Percentiles rank a stretch among this genome's conserved stretches.
phyloP scores from a whole-genome alignment of 495 filamentous ascomycete species.

The Parmelia sp. region DNA sequence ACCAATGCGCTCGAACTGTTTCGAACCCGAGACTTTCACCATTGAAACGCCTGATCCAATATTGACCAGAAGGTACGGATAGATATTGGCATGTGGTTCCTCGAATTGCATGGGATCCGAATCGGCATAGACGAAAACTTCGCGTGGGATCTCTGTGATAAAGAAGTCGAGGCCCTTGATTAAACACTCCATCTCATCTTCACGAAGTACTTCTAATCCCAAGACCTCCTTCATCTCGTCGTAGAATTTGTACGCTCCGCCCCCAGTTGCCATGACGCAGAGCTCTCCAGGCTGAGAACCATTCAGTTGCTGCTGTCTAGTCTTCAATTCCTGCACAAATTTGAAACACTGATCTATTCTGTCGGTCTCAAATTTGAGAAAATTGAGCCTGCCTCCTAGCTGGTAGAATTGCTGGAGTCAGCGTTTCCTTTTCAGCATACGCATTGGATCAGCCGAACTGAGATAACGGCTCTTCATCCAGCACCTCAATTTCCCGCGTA shows the following conservation, averaged over 20 bases:
- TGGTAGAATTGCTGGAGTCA: background rate
- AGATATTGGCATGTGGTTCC: conserved; percentile 65
- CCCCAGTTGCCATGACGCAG: conserved; percentile 90
- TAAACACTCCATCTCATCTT: conserved; percentile 98
- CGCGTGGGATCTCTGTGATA: conserved; percentile 91
- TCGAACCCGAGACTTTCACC: conserved; percentile 90
- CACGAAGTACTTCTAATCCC: conserved; percentile 77
- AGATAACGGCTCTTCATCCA: background rate
- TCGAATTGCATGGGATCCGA: conserved; percentile 79
- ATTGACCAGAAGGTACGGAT: conserved; percentile 96
- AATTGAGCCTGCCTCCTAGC: conserved; percentile 85
- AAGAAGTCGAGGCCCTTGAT: conserved; percentile 99
- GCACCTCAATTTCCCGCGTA: background rate
- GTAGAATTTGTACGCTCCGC: conserved; percentile 93
- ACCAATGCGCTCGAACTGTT: conserved; percentile 79
- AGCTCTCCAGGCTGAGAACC: conserved; percentile 58
- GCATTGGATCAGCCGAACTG: background rate
- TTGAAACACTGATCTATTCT: conserved; percentile 84
- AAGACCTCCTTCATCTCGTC: conserved; percentile 76
- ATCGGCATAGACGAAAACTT: conserved; percentile 95
- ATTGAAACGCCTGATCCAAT: conserved; percentile 99
- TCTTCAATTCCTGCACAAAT: conserved; percentile 76
- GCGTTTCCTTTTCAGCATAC: background rate
- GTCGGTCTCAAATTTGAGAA: conserved; percentile 92
- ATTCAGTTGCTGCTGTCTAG: conserved; percentile 68